These are phyloP conservation scores for Annulohypoxylon bovei DNA, from an alignment of 495 filamentous ascomycete species.

Conservation along the genomic window DNA sequence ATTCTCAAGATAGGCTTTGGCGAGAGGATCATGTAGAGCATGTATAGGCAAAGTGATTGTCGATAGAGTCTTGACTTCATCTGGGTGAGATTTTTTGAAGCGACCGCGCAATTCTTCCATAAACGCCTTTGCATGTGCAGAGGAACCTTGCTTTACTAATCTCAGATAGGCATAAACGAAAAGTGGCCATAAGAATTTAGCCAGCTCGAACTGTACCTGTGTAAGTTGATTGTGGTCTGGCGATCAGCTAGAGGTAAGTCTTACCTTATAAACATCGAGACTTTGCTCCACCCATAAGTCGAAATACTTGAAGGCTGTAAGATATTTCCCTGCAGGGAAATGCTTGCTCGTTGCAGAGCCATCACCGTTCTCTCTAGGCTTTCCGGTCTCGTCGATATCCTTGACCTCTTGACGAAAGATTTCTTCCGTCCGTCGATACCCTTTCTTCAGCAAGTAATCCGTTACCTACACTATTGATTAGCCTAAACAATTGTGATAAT, in stretches of 20 bases:
- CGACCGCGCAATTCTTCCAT: slow-evolving; percentile 70
- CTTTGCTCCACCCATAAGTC: slow-evolving; percentile 86
- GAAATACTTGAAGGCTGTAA: slow-evolving; percentile 75
- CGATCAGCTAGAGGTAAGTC: slow-evolving; percentile 10
- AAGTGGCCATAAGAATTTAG: slow-evolving; percentile 86
- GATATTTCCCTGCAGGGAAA: slow-evolving; percentile 66
- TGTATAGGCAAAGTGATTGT: slow-evolving; percentile 80
- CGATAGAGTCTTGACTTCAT: slow-evolving; percentile 76
- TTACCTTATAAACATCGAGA: slow-evolving; percentile 91
- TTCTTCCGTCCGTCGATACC: slow-evolving; percentile 91
- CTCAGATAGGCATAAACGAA: slow-evolving; percentile 93
- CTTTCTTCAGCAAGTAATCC: slow-evolving; percentile 95
- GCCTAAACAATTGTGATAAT: not conserved
- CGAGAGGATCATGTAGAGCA: slow-evolving; percentile 72
- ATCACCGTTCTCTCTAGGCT: slow-evolving; percentile 38
- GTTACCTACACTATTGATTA: slow-evolving; percentile 71
- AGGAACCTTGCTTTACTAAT: slow-evolving; percentile 77
- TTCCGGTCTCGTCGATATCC: slow-evolving; percentile 45
- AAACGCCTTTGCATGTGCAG: slow-evolving; percentile 74
- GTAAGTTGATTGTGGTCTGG: slow-evolving; percentile 44
- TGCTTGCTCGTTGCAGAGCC: slow-evolving; percentile 26
- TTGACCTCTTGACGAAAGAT: slow-evolving; percentile 92
- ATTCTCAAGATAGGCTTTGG: slow-evolving; percentile 80
- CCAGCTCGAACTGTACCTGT: slow-evolving; percentile 75
- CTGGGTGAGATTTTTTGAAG: slow-evolving; percentile 78